Evolutionary conservation across 1,139 yeast genomes (phyloP).

Genomic region (Kluyveromyces sp.): DNA sequence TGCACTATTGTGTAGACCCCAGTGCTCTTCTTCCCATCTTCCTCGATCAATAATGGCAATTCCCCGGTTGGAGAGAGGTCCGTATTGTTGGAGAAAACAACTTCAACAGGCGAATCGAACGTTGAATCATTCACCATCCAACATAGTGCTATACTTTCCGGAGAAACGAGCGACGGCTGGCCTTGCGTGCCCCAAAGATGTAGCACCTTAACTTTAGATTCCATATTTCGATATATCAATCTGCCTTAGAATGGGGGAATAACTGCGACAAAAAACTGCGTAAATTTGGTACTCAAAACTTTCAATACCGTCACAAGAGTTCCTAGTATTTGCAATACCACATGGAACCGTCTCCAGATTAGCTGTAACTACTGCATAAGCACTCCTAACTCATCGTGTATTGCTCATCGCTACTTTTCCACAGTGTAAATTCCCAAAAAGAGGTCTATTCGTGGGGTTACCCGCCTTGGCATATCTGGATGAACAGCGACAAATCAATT

Average conservation of each 20-base stretch:
- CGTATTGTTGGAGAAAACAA: slow-evolving; percentile 33
- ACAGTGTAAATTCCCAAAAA: too few relatives aligned
- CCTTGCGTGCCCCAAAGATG: slow-evolving; percentile 26
- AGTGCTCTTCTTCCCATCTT: slow-evolving; percentile 29
- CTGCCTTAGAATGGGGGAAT: not conserved
- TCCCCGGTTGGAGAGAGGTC: slow-evolving; percentile 43
- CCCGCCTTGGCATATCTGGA: too few relatives aligned
- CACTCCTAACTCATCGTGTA: too few relatives aligned
- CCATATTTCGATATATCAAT: not conserved
- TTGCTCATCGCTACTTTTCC: too few relatives aligned
- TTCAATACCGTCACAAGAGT: too few relatives aligned
- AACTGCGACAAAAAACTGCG: too few relatives aligned
- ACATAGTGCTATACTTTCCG: slow-evolving; percentile 25
- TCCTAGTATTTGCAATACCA: too few relatives aligned
- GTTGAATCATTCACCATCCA: slow-evolving; percentile 16
- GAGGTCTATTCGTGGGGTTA: too few relatives aligned
- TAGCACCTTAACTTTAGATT: not conserved
- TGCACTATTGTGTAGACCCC: slow-evolving; percentile 47
- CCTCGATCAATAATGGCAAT: slow-evolving; percentile 46
- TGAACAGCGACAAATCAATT: too few relatives aligned
- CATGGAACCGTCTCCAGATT: too few relatives aligned
- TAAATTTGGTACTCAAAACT: too few relatives aligned
- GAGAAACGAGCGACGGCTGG: slow-evolving; percentile 22
- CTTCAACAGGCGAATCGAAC: slow-evolving; percentile 7
- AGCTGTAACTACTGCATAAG: too few relatives aligned